Evolutionary conservation across 1,284 basidiomycete genomes (phyloP), one percentile per base, ranked within the genome.

Genomic region (Thelephora terrestris): DNA sequence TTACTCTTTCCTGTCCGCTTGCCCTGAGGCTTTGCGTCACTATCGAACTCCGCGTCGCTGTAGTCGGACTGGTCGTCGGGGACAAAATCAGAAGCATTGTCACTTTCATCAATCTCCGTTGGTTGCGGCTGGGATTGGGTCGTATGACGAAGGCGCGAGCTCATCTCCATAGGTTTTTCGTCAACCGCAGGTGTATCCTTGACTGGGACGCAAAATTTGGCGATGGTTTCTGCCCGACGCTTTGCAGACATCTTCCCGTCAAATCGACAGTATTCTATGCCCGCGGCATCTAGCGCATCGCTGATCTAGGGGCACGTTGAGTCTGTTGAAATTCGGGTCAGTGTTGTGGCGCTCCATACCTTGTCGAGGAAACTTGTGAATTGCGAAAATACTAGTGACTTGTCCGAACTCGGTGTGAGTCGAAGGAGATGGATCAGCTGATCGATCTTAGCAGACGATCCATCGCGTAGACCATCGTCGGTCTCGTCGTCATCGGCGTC

Each of bases 321-420:
- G 43, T n/a, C 17, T 27, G 12, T 34, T 10, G 43, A 21, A 4
- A 6, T 12, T 4, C 36, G 2, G 4, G 10, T 36, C 16, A 7
- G 38, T 7, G 29, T 32, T 32, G 7, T 7, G 17, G n/a, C 7
- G 23, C 7, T 25, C 34, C 64, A 46, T 52, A 83, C 85, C 69
- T 85, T 83, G 64, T 89, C 84, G 50, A 91, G 64, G 65, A 90
- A 91, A 2, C 79, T 77, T 2, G 89, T 92, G 58, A 91, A 92
- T 57, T 91, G 88, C 2, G 84, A 88, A 58, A 91, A 91, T 1
- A 91, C 85, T 1, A 92, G 68, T 1, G 83, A 84, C 63, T 92
- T 92, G 55, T 90, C 85, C 5, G 71, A 74, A 3, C 58, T 53
- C 0, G 85, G 83, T 10, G 81, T 86, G 14, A 89, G 64, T 51